A percentile compares a stretch with the other conserved stretches of the same genome.
Conservation (phyloP, 805 yeast genomes). For the Torulaspora quercuum region DNA sequence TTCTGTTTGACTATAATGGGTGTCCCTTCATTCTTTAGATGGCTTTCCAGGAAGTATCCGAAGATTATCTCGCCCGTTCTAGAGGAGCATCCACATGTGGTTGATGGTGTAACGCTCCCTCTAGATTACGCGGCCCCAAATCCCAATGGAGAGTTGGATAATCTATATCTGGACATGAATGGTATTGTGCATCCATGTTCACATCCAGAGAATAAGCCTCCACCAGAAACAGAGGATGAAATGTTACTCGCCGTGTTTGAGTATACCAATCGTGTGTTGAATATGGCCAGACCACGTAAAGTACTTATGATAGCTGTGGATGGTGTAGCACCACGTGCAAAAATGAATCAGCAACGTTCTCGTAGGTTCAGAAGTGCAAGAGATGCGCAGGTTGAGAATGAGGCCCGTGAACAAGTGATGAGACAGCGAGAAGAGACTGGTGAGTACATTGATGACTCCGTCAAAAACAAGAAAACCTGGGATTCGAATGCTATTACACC, state of each 20-base stretch:
- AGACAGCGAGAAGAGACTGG: constrained; percentile 41
- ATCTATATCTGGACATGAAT: constrained; percentile 93
- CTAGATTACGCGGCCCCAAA: constrained; percentile 70
- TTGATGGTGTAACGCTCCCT: constrained; percentile 63
- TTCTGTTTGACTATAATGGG: constrained; percentile 72
- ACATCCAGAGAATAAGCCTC: constrained; percentile 93
- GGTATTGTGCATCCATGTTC: constrained; percentile 99
- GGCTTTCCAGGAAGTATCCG: constrained; percentile 92
- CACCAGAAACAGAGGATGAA: constrained; percentile 95
- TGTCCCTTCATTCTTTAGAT: constrained; percentile 96
- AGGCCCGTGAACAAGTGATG: constrained; percentile 54
- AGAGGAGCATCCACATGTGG: constrained; percentile 59
- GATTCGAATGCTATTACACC: constrained; percentile 97
- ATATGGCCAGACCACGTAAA: constrained; percentile 94
- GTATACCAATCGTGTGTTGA: constrained; percentile 86
- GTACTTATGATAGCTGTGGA: constrained; percentile 93
- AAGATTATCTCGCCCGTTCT: constrained; percentile 87
- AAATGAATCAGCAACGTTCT: constrained; percentile 95
- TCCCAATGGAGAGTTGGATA: constrained; percentile 94
- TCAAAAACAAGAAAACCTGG: constrained; percentile 76
- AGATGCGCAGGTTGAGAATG: constrained; percentile 79
- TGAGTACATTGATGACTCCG: constrained; percentile 69
- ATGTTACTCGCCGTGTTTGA: constrained; percentile 92
- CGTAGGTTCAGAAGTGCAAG: constrained; percentile 89
- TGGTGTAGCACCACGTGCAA: constrained; percentile 98